Conservation (phyloP, 805 yeast species). For the Hemisphaericaspora nanyangensis region DNA sequence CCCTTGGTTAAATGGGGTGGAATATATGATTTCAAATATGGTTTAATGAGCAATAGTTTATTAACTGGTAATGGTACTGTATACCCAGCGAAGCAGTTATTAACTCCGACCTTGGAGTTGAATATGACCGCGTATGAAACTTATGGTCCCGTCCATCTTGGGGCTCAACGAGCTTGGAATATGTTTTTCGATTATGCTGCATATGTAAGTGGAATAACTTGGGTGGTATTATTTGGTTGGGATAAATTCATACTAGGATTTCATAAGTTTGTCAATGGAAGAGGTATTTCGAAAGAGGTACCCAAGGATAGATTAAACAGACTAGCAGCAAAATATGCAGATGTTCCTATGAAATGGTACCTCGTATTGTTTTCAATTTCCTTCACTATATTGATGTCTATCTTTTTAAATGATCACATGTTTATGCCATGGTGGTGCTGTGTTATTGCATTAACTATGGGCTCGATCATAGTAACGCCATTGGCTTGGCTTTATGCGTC, state of each 20-base stretch:
- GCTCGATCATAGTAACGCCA: conserved; percentile 45
- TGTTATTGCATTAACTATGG: conserved; percentile 40
- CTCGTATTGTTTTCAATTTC: conserved; percentile 30
- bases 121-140: conserved; percentile 43
- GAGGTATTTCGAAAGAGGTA: conserved; percentile 1
- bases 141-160: conserved; percentile 45
- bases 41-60: conserved; percentile 46
- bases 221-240: conserved; percentile 41
- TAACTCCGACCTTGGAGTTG: conserved; percentile 36
- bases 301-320: conserved; percentile 43
- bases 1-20: conserved; percentile 47
- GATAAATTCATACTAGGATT: conserved; percentile 19
- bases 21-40: conserved; percentile 26
- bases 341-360: conserved; percentile 46
- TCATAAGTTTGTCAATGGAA: conserved; percentile 7
- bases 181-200: conserved; percentile 54
- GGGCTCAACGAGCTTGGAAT: conserved; percentile 48
- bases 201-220: conserved; percentile 43
- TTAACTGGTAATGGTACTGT: conserved; percentile 32
- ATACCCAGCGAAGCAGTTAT: conserved; percentile 41
- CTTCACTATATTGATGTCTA: conserved; percentile 28
- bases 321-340: conserved; percentile 33
- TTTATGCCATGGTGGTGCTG: conserved; percentile 44
- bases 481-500: conserved; percentile 48
- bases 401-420: conserved; percentile 30